Evolutionary conservation across 495 filamentous ascomycete genomes (phyloP), one percentile per base, ranked within the genome.

Genomic region (Neurospora sp.): DNA sequence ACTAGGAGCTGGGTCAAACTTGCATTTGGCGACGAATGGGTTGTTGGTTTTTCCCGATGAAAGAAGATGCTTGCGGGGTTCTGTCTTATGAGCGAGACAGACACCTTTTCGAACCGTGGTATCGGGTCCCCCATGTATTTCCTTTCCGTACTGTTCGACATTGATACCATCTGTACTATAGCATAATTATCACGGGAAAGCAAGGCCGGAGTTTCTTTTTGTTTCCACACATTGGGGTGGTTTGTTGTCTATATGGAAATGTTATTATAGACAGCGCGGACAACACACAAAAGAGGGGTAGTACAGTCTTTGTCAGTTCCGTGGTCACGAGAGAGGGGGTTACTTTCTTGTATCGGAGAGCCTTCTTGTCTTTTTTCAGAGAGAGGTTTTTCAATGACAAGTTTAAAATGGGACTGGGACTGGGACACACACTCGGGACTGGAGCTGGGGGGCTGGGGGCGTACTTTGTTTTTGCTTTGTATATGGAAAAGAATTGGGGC

Each of bases 111-210:
- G 12, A 62, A 62, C 54, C 27, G 54, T 66, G 54, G 54, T 66
- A 60, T 60, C 49, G 49, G 20, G 49, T 27, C 49, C 49, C 46
- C 49, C 20, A 14, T 60, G 49, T 60, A 66, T 66, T 66, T 66
- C 23, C 7, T 66, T 66, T 66, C 27, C 54, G 54, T 66, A 66
- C 54, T 35, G 54, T 62, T 62, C 27, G 54, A 66, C 54, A 66
- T 66, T 66, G 54, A 66, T 66, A 66, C 54, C 54, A 66, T 66
- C 54, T 66, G 54, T 66, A 66, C 54, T 66, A 66, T 66, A 66
- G 54, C 54, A 66, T 66, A 66, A 66, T 66, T 66, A 37, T 35
- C 54, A 66, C 54, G 54, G 27, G 54, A 66, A 66, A 66, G 54
- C 54, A 66, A 66, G 54, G 54, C 54, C 54, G 54, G 54, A 35